phyloP scores from a whole-genome alignment of 2,329 filamentous ascomycete genomes.

The Trichoderma koningiopsis region DNA sequence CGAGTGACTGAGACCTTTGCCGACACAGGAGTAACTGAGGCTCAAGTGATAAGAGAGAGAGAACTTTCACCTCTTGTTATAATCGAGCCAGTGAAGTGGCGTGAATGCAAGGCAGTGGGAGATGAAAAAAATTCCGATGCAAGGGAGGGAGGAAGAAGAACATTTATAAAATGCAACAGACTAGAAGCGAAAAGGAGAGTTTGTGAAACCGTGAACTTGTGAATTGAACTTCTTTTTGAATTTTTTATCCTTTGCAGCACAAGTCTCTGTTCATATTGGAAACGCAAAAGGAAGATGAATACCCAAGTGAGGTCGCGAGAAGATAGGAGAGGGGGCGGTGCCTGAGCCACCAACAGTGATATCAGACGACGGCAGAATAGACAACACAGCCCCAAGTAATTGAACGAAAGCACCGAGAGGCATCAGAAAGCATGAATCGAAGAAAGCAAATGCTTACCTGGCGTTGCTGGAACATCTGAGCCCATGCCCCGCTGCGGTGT shows the following conservation, averaged over 20 bases:
- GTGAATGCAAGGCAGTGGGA: constrained; percentile 19
- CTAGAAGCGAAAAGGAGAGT: neutral
- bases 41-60: neutral
- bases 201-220: neutral
- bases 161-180: neutral
- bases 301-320: neutral
- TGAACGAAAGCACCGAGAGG: neutral
- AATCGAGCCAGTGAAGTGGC: constrained; percentile 2
- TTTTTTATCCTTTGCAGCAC: no score
- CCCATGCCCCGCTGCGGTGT: neutral
- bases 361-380: neutral
- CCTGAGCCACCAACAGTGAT: neutral
- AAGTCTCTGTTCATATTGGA: neutral
- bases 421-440: neutral
- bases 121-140: neutral
- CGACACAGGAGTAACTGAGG: neutral
- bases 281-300: neutral
- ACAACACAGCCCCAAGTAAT: neutral
- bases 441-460: constrained; percentile 2
- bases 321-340: neutral
- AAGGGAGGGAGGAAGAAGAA: constrained; percentile 3
- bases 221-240: neutral
- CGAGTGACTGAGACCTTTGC: neutral
- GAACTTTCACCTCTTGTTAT: neutral
- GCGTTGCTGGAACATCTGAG: neutral